A percentile compares a stretch with the other conserved stretches of the same genome.
Conservation (phyloP, 164 flowering plant species). For the Annona squamosa region DNA sequence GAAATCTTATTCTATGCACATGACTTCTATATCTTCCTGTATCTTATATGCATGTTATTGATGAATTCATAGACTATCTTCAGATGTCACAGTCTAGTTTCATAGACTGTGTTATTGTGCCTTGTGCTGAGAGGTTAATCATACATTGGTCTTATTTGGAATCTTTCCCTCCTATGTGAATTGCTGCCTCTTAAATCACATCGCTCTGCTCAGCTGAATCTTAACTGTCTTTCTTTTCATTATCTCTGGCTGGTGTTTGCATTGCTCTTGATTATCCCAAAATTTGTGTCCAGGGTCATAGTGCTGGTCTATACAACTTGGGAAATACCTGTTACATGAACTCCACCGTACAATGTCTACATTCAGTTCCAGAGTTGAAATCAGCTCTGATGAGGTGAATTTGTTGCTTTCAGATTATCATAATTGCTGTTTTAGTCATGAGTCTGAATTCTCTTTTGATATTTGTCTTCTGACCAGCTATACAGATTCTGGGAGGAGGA, state of each 20-base stretch:
- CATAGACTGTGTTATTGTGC: no score
- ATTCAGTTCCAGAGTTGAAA: conserved; percentile 95
- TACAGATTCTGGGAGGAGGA: conserved; percentile 56
- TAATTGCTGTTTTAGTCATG: not conserved
- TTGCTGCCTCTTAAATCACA: no score
- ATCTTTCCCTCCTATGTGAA: no score
- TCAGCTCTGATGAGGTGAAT: conserved; percentile 72
- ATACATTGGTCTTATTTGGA: no score
- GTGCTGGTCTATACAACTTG: conserved; percentile 80
- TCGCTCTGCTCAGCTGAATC: no score
- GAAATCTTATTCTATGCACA: no score
- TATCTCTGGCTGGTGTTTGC: not conserved
- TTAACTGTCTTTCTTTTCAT: no score
- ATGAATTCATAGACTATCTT: no score
- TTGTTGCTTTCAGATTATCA: not conserved
- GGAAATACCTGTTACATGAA: conserved; percentile 99
- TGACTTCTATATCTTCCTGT: no score
- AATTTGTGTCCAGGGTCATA: conserved; percentile 56
- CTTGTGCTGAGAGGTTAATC: no score
- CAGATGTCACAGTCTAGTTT: no score
- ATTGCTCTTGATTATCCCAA: not conserved
- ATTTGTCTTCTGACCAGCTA: conserved; percentile 36
- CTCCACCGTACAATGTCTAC: conserved; percentile 90
- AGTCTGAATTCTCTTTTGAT: not conserved
- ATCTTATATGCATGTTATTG: no score